Evolutionary conservation across 2,329 filamentous ascomycete species (phyloP).

Genomic region (Clarireedia homoeocarpa): DNA sequence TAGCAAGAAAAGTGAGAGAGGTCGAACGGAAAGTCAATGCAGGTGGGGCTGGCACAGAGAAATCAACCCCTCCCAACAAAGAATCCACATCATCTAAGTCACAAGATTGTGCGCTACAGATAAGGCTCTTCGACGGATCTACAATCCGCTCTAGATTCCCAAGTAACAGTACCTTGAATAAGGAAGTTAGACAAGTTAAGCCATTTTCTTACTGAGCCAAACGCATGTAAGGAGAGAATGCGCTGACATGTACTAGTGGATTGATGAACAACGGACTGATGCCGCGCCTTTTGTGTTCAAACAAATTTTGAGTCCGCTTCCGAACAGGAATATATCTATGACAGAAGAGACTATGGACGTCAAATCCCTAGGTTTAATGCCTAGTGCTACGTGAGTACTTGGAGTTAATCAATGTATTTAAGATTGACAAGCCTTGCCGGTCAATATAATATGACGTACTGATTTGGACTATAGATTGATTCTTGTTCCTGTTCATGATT

Average conservation of each 20-base stretch:
- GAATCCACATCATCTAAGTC: slow-evolving; percentile 9
- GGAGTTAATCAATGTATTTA: background rate
- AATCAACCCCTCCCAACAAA: background rate
- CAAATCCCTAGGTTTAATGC: slow-evolving; percentile 61
- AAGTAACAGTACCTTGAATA: slow-evolving; percentile 51
- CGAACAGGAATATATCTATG: slow-evolving; percentile 65
- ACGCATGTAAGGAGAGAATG: no score
- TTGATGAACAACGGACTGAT: slow-evolving; percentile 57
- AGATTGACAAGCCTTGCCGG: background rate
- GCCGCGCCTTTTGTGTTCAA: slow-evolving; percentile 72
- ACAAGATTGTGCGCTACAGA: slow-evolving; percentile 55
- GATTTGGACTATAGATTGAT: slow-evolving; percentile 43
- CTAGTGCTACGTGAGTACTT: slow-evolving; percentile 55
- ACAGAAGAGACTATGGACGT: slow-evolving; percentile 66
- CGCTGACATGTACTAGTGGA: slow-evolving; percentile 42
- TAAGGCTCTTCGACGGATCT: slow-evolving; percentile 77
- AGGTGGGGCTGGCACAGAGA: background rate
- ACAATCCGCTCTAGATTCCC: slow-evolving; percentile 68
- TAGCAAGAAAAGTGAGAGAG: slow-evolving; percentile 52
- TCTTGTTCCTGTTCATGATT: slow-evolving; percentile 61
- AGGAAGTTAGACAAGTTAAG: slow-evolving; percentile 50
- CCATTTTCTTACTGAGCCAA: background rate
- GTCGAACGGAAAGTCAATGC: slow-evolving; percentile 40
- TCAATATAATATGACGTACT: background rate
- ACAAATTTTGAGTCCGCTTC: slow-evolving; percentile 70